Conservation (phyloP, 2,329 filamentous ascomycete species). For the Rhexocercosporidium sp. region DNA sequence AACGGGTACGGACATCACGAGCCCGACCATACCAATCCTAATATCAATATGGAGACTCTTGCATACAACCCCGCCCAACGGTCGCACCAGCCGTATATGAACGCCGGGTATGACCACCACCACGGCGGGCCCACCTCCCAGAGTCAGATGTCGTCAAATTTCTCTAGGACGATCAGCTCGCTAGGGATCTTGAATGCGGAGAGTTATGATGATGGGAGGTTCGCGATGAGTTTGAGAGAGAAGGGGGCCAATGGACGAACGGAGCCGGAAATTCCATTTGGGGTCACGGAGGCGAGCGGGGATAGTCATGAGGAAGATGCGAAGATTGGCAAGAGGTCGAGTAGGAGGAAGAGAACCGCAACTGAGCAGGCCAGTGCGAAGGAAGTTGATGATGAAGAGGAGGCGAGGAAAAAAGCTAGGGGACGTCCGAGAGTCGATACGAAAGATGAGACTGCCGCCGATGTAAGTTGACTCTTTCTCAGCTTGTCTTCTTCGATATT, state of each 20-base stretch:
- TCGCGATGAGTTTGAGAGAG: slow-evolving; percentile 21
- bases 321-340: slow-evolving; percentile 36
- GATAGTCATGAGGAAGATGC: slow-evolving; percentile 33
- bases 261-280: slow-evolving; percentile 35
- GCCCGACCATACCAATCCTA: neutral
- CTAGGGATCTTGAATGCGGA: slow-evolving; percentile 53
- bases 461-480: slow-evolving; percentile 61
- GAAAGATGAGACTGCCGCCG: slow-evolving; percentile 77
- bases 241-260: slow-evolving; percentile 5
- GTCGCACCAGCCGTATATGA: slow-evolving; percentile 28
- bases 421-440: slow-evolving; percentile 77
- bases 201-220: slow-evolving; percentile 48
- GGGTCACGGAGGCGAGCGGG: slow-evolving; percentile 30
- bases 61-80: slow-evolving; percentile 23
- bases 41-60: slow-evolving; percentile 33
- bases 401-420: slow-evolving; percentile 64
- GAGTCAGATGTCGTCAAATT: slow-evolving; percentile 5
- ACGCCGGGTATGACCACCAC: slow-evolving; percentile 19
- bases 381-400: slow-evolving; percentile 47
- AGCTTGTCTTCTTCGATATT: slow-evolving; percentile 1
- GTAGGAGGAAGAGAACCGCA: slow-evolving; percentile 43
- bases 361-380: slow-evolving; percentile 27
- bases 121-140: neutral
- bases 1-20: slow-evolving; percentile 1
- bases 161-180: slow-evolving; percentile 16